A percentile compares a stretch with the other conserved stretches of the same genome.
Conservation (phyloP, 768 basidiomycete genomes). For the Leccinum subgranulosum region DNA sequence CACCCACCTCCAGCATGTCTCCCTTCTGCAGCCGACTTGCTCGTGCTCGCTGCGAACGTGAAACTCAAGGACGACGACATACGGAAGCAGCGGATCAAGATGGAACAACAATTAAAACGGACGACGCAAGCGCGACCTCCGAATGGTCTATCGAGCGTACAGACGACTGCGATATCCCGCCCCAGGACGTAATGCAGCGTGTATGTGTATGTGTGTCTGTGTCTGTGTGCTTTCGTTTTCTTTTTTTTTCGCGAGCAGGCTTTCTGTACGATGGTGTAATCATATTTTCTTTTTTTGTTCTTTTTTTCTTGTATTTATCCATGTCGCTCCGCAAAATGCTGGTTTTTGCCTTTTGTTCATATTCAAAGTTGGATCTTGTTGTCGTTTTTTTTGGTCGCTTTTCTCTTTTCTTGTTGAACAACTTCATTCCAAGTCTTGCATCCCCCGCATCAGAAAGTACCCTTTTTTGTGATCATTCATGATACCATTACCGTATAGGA, state of each 20-base stretch:
- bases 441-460: slow-evolving; percentile 14
- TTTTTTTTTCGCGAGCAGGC: slow-evolving; percentile 6
- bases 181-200: slow-evolving; percentile 19
- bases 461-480: neutral
- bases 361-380: neutral
- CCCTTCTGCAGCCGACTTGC: slow-evolving; percentile 56
- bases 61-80: slow-evolving; percentile 81
- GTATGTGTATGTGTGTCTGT: neutral
- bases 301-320: neutral
- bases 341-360: neutral
- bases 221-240: neutral
- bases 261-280: slow-evolving; percentile 7
- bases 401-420: neutral
- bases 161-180: slow-evolving; percentile 27
- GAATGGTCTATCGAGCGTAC: slow-evolving; percentile 26
- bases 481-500: slow-evolving; percentile 17
- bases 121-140: slow-evolving; percentile 42
- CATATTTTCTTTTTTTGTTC: neutral
- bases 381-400: neutral
- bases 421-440: slow-evolving; percentile 1
- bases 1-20: slow-evolving; percentile 52
- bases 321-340: neutral
- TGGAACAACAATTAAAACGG: slow-evolving; percentile 69
- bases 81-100: slow-evolving; percentile 69
- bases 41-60: slow-evolving; percentile 57